phyloP scores from a whole-genome alignment of 495 filamentous ascomycete species.

The Aspergillus asperescens region DNA sequence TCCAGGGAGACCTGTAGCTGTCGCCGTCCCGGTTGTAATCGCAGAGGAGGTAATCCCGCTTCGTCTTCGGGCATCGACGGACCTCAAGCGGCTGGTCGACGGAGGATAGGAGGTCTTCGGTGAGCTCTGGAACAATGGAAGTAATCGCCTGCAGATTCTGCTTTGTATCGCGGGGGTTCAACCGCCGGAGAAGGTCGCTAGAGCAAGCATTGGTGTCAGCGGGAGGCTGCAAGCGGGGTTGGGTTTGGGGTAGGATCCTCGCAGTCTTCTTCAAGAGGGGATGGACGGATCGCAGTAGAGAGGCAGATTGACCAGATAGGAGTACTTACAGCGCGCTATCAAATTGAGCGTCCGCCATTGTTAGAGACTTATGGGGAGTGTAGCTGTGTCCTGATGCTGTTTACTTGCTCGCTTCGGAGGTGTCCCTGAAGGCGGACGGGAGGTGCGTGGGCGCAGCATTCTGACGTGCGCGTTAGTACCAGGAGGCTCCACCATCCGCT shows the following conservation, averaged over 20 bases:
- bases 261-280: background rate
- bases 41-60: conserved; percentile 94
- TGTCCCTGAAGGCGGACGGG: conserved; percentile 25
- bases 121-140: conserved; percentile 78
- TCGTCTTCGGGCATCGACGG: conserved; percentile 77
- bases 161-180: conserved; percentile 87
- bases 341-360: conserved; percentile 53
- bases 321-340: conserved; percentile 58
- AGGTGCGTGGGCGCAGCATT: conserved; percentile 31
- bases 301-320: background rate
- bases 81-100: conserved; percentile 92
- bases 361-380: conserved; percentile 15
- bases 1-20: conserved; percentile 94
- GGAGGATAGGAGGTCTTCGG: conserved; percentile 95
- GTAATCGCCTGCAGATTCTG: conserved; percentile 81
- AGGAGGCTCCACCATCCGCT: no score
- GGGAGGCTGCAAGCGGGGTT: conserved; percentile 28
- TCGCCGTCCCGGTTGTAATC: conserved; percentile 99
- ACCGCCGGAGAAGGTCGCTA: conserved; percentile 96
- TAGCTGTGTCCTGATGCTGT: conserved; percentile 20
- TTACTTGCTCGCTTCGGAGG: conserved; percentile 17
- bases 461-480: conserved; percentile 25
- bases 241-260: conserved; percentile 12
- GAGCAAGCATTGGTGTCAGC: conserved; percentile 23
- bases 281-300: background rate